These are phyloP conservation scores for Logfia minima DNA, from an alignment of 129 eudicot genomes.

Conservation along the genomic window DNA sequence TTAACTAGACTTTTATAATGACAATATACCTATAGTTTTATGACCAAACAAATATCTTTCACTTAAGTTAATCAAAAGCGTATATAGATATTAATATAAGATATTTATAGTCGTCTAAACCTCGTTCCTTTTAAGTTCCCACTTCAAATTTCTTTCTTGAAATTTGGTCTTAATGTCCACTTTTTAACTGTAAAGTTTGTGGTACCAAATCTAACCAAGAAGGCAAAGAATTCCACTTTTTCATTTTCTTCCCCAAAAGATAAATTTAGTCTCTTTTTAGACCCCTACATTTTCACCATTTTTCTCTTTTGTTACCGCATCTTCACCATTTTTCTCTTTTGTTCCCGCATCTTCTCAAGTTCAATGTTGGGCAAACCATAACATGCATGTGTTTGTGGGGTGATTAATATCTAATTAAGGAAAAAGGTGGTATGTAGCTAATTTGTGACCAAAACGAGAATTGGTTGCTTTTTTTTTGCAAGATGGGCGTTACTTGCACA, in stretches of 20 bases:
- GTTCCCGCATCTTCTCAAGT: background rate
- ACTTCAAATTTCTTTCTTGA: background rate
- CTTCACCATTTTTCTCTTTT: background rate
- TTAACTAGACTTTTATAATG: no score
- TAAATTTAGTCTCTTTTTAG: background rate
- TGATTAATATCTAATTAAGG: slow-evolving; percentile 19
- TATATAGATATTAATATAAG: no score
- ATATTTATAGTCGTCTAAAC: no score
- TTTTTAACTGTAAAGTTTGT: slow-evolving; percentile 32
- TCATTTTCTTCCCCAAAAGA: background rate
- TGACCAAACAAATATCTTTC: no score
- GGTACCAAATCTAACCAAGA: slow-evolving; percentile 6
- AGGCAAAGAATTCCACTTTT: slow-evolving; percentile 20
- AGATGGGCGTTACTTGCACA: slow-evolving; percentile 22
- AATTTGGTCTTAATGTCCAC: background rate
- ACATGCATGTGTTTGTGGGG: background rate
- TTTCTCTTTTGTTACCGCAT: background rate
- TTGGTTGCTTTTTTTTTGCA: slow-evolving; percentile 10
- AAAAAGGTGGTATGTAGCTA: background rate
- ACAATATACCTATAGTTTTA: no score
- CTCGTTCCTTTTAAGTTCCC: background rate
- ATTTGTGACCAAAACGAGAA: background rate
- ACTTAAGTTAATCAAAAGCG: no score
- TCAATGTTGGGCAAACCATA: slow-evolving; percentile 11
- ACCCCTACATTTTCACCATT: background rate